Conservation (phyloP, 345 rosid species). For the rapeseed (Brassica napus) region DNA sequence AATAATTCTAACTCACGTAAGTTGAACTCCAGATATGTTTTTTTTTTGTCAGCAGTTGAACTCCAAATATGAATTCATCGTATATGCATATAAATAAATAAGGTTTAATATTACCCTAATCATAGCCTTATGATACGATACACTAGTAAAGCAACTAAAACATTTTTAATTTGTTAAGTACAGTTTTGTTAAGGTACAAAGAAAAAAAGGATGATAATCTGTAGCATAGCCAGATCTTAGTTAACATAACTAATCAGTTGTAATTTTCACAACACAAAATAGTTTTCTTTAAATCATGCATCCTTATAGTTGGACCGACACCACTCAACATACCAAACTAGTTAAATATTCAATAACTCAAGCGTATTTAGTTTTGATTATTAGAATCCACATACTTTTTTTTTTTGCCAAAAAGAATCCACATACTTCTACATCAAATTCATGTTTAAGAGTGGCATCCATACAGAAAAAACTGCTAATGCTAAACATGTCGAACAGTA, state of each 20-base stretch:
- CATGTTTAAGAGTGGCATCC: neutral
- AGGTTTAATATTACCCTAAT: constrained; percentile 16
- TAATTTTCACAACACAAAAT: neutral
- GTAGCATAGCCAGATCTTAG: neutral
- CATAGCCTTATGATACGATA: constrained; percentile 24
- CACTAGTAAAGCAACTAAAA: constrained; percentile 20
- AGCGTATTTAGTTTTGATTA: neutral
- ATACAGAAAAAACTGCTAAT: neutral
- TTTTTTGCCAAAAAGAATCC: neutral
- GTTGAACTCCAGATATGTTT: neutral
- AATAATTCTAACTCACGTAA: neutral
- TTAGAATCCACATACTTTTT: neutral
- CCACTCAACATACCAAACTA: neutral
- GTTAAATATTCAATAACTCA: neutral
- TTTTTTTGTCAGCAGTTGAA: too few species aligned
- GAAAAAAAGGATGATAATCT: constrained; percentile 6
- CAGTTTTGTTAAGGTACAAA: constrained; percentile 18
- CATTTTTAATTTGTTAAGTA: constrained; percentile 20
- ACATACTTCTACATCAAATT: neutral
- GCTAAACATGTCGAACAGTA: neutral
- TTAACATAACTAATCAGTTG: neutral
- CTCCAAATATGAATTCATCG: constrained; percentile 2
- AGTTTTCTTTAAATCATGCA: neutral
- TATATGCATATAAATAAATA: neutral
- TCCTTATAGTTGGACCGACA: neutral